Evolutionary conservation across 202 grass and related monocot genomes (phyloP).

Genomic region (Carex arenaria): DNA sequence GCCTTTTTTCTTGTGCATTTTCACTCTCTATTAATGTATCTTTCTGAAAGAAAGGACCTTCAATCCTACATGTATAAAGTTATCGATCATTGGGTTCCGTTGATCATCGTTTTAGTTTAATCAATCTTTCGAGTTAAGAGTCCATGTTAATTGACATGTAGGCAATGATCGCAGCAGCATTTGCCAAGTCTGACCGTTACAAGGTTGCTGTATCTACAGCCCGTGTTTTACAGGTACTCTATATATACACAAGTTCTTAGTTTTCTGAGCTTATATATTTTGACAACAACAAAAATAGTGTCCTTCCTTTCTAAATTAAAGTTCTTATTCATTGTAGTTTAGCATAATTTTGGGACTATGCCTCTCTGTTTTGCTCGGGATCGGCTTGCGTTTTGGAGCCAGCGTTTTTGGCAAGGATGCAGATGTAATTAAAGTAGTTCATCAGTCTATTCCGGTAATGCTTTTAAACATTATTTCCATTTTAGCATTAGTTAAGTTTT

Average conservation of each 20-base stretch:
- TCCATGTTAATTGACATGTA: conserved; percentile 28
- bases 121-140: background rate
- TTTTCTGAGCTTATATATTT: background rate
- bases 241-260: background rate
- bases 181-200: conserved; percentile 60
- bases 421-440: conserved; percentile 57
- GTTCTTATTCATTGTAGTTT: conserved; percentile 46
- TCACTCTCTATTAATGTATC: too few species aligned
- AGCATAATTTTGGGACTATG: conserved; percentile 78
- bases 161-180: conserved; percentile 88
- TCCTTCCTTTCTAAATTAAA: background rate
- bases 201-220: conserved; percentile 63
- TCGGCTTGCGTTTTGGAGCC: conserved; percentile 69
- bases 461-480: background rate
- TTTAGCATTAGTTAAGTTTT: background rate
- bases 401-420: conserved; percentile 79
- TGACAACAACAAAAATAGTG: background rate
- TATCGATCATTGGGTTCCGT: background rate
- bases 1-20: too few species aligned
- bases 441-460: conserved; percentile 68
- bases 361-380: conserved; percentile 66
- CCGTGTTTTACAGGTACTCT: conserved; percentile 77
- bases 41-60: background rate
- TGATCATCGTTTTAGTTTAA: background rate
- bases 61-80: background rate